phyloP scores from a whole-genome alignment of 805 yeast genomes.

The Kodamaea lidongshanica region DNA sequence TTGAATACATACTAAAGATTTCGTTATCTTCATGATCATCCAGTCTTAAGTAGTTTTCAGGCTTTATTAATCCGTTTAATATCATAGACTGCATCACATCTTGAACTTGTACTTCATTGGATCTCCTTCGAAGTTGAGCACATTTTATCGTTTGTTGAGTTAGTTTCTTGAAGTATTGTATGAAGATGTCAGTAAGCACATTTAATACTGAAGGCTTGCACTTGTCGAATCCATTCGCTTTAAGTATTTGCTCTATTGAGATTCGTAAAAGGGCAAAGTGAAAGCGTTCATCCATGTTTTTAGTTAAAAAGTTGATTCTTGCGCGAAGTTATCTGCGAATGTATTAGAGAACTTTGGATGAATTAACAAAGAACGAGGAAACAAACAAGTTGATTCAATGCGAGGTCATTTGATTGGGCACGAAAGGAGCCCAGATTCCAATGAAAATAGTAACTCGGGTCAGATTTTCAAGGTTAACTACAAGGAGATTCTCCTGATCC shows the following conservation, averaged over 20 bases:
- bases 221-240: conserved; percentile 79
- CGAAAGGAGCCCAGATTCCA: too few species aligned
- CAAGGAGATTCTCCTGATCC: too few species aligned
- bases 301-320: too few species aligned
- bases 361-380: too few species aligned
- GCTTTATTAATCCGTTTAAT: conserved; percentile 56
- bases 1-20: conserved; percentile 10
- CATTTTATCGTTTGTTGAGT: conserved; percentile 44
- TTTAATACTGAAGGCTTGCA: conserved; percentile 68
- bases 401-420: too few species aligned
- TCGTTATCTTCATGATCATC: conserved; percentile 18
- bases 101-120: conserved; percentile 44
- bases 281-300: conserved; percentile 38
- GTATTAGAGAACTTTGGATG: too few species aligned
- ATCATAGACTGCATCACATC: conserved; percentile 71
- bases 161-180: conserved; percentile 55
- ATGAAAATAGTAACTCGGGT: too few species aligned
- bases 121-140: conserved; percentile 37
- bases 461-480: too few species aligned
- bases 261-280: conserved; percentile 34
- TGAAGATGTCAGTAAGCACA: conserved; percentile 68
- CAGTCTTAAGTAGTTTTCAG: conserved; percentile 49
- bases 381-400: too few species aligned
- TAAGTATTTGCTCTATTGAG: conserved; percentile 51
- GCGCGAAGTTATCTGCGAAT: too few species aligned